Base-by-base conservation (phyloP, 192 early-diverging fungal genomes). In the Phlyctochytrium bullatum region DNA sequence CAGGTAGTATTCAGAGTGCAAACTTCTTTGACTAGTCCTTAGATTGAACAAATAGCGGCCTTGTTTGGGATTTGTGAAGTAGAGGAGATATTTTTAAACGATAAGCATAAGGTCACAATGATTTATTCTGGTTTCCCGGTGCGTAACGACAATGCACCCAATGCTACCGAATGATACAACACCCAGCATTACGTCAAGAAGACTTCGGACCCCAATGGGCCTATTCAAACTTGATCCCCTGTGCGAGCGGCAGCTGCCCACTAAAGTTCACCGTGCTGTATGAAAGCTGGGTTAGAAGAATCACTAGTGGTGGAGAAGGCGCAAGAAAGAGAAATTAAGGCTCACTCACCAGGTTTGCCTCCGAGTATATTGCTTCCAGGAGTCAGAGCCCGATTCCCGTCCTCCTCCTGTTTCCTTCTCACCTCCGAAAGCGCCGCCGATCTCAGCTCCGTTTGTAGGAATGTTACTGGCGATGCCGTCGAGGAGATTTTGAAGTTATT, bases 351-450 rank as follows among this genome's bases (percentile, higher is more conserved):
- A 89, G 4, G 89, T 92, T 72, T 88, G 86, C 29, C 91, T 73
- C 52, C 92, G 80, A 76, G 87, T 89, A 78, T 93, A 93, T 77
- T 93, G 93, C 82, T 98, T 94, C 95, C 95, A 98, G 35, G 89
- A 80, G 72, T 94, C 93, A 64, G 86, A 88, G 31, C 95, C 95
- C 72, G 89, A 89, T 79, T 84, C 95, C 63, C 92, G 90, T 59
- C 95, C 95, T 32, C 93, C 92, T 61, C 93, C 93, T 29, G 93
- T 95, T 73, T 98, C 95, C 83, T 98, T 98, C 81, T 98, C 92
- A 59, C 95, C 95, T 52, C 95, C 95, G 81, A 98, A 96, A 3
- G 95, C 95, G 51, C 93, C 93, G 40, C 95, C 95, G 77, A 98
- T 94, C 83, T 98, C 95, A 31, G 95, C 94, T 47, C 95, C 95